phyloP scores from a whole-genome alignment of 2,329 filamentous ascomycete species.

The Talaromyces sp. region DNA sequence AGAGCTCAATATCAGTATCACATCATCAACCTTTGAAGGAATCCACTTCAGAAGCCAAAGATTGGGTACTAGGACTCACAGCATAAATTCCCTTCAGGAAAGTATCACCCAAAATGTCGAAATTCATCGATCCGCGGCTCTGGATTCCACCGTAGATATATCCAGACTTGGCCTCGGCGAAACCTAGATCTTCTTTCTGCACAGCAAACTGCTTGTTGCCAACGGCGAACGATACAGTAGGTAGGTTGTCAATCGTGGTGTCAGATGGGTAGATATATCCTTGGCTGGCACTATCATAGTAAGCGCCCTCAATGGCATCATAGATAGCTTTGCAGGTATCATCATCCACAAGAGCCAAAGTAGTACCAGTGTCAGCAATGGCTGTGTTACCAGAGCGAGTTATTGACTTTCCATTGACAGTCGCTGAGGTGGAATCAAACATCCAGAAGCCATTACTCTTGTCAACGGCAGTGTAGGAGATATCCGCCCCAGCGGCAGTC shows the following conservation, averaged over 20 bases:
- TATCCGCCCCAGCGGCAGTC: slow-evolving; percentile 55
- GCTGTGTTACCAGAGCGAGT: slow-evolving; percentile 61
- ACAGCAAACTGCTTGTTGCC: slow-evolving; percentile 63
- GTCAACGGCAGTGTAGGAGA: slow-evolving; percentile 65
- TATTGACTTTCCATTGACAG: slow-evolving; percentile 60
- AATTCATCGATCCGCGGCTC: slow-evolving; percentile 59
- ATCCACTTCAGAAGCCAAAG: too few relatives aligned
- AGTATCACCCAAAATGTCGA: slow-evolving; percentile 67
- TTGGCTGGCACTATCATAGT: slow-evolving; percentile 59
- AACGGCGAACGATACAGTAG: slow-evolving; percentile 64
- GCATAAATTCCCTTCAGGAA: slow-evolving; percentile 69
- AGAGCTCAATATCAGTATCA: slow-evolving; percentile 1
- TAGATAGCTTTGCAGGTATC: slow-evolving; percentile 65
- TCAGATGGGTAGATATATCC: slow-evolving; percentile 66
- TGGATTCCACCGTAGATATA: slow-evolving; percentile 68
- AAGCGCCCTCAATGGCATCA: slow-evolving; percentile 62
- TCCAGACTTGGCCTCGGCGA: slow-evolving; percentile 58
- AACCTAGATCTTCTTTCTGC: slow-evolving; percentile 65
- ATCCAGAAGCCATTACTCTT: slow-evolving; percentile 70
- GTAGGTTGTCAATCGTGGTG: slow-evolving; percentile 57
- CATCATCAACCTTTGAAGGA: too few relatives aligned
- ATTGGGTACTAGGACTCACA: slow-evolving; percentile 44
- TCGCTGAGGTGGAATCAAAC: slow-evolving; percentile 60
- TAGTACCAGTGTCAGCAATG: slow-evolving; percentile 73
- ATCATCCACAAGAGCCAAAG: slow-evolving; percentile 67